Percentiles rank a stretch among this genome's conserved stretches.
Evolutionary conservation across 1,284 basidiomycete genomes (phyloP).

Genomic region (Cutaneotrichosporon mucoides): DNA sequence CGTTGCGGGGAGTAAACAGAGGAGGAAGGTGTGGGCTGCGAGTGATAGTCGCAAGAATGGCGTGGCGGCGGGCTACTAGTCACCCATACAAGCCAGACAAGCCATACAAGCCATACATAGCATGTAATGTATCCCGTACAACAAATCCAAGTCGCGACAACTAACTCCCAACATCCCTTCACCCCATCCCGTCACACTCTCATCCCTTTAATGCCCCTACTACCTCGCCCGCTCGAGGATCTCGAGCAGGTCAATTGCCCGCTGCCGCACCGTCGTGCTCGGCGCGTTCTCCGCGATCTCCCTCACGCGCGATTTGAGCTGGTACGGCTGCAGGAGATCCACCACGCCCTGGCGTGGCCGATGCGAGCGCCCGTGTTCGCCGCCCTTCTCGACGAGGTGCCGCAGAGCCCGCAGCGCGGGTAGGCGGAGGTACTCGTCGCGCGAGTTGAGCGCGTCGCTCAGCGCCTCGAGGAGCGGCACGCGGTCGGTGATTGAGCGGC

Average conservation of each 20-base stretch:
- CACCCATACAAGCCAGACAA: no score
- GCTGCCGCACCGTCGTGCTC: constrained; percentile 28
- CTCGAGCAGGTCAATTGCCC: constrained; percentile 27
- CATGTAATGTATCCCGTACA: neutral
- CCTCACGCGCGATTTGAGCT: constrained; percentile 30
- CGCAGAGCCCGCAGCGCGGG: constrained; percentile 38
- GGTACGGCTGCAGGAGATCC: constrained; percentile 40
- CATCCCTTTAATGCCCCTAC: no score
- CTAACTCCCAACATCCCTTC: no score
- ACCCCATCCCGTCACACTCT: no score
- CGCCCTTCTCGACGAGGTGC: constrained; percentile 42
- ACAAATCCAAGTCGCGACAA: no score
- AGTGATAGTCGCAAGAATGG: constrained; percentile 48
- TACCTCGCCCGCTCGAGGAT: constrained; percentile 27
- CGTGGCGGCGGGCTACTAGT: constrained; percentile 44
- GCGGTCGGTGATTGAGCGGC: constrained; percentile 28
- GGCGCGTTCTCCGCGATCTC: constrained; percentile 28
- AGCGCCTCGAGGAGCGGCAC: constrained; percentile 36
- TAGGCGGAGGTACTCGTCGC: constrained; percentile 32
- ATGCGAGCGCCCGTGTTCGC: constrained; percentile 15
- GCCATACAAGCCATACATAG: neutral
- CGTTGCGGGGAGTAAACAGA: constrained; percentile 32
- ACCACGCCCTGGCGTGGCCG: constrained; percentile 37
- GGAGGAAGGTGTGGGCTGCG: constrained; percentile 43
- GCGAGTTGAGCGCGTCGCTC: constrained; percentile 16